Evolutionary conservation across 2,329 filamentous ascomycete genomes (phyloP).

Genomic region (Pseudocercospora vitis): DNA sequence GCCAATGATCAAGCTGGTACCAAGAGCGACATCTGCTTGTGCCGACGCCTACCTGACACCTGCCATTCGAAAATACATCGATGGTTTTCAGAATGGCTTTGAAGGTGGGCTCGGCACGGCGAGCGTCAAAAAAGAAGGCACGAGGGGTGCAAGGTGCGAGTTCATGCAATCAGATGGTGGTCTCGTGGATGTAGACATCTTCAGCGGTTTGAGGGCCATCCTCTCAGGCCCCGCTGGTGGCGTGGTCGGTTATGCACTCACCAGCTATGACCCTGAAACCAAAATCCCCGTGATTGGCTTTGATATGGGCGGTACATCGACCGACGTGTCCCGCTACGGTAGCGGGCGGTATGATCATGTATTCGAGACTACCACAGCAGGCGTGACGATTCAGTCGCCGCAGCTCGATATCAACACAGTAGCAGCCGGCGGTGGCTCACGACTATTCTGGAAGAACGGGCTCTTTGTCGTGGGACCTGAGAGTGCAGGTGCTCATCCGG

Average conservation of each 20-base stretch:
- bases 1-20: constrained; percentile 84
- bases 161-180: constrained; percentile 91
- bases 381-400: constrained; percentile 89
- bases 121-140: constrained; percentile 68
- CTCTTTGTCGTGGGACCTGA: constrained; percentile 89
- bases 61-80: constrained; percentile 73
- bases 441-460: constrained; percentile 84
- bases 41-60: constrained; percentile 80
- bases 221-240: constrained; percentile 89
- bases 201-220: constrained; percentile 82
- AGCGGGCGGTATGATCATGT: constrained; percentile 87
- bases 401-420: constrained; percentile 95
- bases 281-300: constrained; percentile 88
- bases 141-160: constrained; percentile 77
- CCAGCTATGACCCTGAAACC: constrained; percentile 80
- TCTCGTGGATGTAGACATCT: constrained; percentile 70
- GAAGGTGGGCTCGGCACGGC: constrained; percentile 74
- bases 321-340: constrained; percentile 79
- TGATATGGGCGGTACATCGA: constrained; percentile 93
- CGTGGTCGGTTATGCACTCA: constrained; percentile 88
- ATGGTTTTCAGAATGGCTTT: constrained; percentile 77
- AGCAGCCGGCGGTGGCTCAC: constrained; percentile 81
- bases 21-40: constrained; percentile 72
- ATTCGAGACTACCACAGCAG: constrained; percentile 89
- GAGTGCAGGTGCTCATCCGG: constrained; percentile 83